Conservation (phyloP, 768 basidiomycete genomes). For the Cystoderma amianthinum region DNA sequence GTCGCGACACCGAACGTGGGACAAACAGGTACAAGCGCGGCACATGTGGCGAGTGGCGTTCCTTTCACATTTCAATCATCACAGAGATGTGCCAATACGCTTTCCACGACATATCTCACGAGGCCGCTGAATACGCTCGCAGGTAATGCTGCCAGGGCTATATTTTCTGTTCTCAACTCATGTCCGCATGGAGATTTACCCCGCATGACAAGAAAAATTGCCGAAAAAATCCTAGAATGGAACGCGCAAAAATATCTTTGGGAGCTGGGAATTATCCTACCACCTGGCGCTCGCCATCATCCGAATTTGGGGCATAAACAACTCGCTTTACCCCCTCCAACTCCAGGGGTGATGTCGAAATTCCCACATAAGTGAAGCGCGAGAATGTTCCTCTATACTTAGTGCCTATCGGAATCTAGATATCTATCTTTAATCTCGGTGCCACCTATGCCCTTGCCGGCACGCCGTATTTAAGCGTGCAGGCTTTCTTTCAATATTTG, state of each 20-base stretch:
- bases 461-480: not conserved
- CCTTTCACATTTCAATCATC: too few relatives aligned
- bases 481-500: not conserved
- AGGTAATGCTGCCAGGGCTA: too few relatives aligned
- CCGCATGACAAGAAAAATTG: not conserved
- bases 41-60: too few relatives aligned
- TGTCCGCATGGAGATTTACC: not conserved
- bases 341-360: not conserved
- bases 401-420: not conserved
- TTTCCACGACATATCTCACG: too few relatives aligned
- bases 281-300: not conserved
- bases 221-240: not conserved
- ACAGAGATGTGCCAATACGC: too few relatives aligned
- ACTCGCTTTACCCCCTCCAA: not conserved
- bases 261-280: too few relatives aligned
- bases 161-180: too few relatives aligned
- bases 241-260: not conserved
- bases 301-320: not conserved
- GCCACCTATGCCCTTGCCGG: not conserved
- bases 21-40: too few relatives aligned
- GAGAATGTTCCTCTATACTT: not conserved
- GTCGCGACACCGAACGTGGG: too few relatives aligned
- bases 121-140: too few relatives aligned
- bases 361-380: not conserved
- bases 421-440: not conserved